phyloP scores from a whole-genome alignment of 1,139 yeast species.

The Taphrina populina region DNA sequence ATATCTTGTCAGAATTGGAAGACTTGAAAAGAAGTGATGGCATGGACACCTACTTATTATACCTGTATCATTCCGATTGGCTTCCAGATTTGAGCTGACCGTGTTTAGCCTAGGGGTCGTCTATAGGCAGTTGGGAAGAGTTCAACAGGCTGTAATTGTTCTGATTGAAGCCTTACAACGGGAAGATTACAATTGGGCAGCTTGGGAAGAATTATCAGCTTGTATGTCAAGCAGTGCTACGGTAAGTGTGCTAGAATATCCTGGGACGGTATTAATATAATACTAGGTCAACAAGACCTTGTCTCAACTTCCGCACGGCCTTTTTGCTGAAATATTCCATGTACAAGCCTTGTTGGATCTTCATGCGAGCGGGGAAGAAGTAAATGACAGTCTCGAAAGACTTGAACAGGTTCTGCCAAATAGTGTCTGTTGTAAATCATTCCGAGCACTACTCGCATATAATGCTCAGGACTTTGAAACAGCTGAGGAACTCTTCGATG shows the following conservation, averaged over 20 bases:
- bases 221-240: constrained; percentile 49
- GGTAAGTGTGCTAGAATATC: constrained; percentile 50
- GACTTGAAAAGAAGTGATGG: constrained; percentile 35
- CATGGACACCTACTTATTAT: constrained; percentile 63
- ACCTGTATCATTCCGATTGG: constrained; percentile 51
- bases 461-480: constrained; percentile 69
- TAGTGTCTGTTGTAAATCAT: constrained; percentile 72
- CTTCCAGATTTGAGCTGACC: constrained; percentile 24
- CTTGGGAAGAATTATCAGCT: constrained; percentile 79
- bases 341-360: constrained; percentile 75
- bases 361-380: constrained; percentile 60
- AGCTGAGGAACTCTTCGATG: constrained; percentile 78
- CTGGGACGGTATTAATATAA: neutral
- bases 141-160: constrained; percentile 44
- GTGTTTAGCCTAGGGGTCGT: constrained; percentile 45
- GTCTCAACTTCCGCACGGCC: constrained; percentile 42
- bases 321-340: constrained; percentile 70
- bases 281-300: constrained; percentile 36
- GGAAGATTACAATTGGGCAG: constrained; percentile 67
- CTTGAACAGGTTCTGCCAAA: constrained; percentile 61
- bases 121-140: constrained; percentile 37
- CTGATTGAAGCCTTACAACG: constrained; percentile 47
- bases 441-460: constrained; percentile 75
- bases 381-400: constrained; percentile 53
- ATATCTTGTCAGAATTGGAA: constrained; percentile 45